phyloP scores from a whole-genome alignment of 768 basidiomycete genomes.

The Pluteus cervinus region DNA sequence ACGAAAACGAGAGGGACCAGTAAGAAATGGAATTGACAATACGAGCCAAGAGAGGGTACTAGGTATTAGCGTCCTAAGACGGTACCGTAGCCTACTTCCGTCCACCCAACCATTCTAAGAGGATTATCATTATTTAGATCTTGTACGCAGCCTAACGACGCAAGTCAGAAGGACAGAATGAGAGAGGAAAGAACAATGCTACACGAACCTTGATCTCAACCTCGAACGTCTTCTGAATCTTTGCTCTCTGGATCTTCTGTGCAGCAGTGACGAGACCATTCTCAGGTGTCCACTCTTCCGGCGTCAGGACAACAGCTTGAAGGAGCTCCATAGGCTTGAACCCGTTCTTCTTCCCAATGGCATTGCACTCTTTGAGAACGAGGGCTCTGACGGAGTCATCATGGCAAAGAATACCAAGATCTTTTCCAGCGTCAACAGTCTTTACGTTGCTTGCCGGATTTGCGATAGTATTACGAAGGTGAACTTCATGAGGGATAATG shows the following conservation, averaged over 20 bases:
- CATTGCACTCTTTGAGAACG: conserved; percentile 74
- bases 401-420: conserved; percentile 51
- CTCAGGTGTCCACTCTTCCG: conserved; percentile 92
- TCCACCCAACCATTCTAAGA: too few relatives aligned
- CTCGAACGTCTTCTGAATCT: conserved; percentile 28
- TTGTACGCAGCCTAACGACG: neutral
- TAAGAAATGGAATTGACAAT: too few relatives aligned
- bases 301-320: conserved; percentile 68
- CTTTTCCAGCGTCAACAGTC: conserved; percentile 30
- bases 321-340: conserved; percentile 78
- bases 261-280: conserved; percentile 71
- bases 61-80: too few relatives aligned
- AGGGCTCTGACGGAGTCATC: conserved; percentile 48
- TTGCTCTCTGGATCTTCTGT: conserved; percentile 31
- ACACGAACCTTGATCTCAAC: conserved; percentile 20
- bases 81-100: too few relatives aligned
- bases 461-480: conserved; percentile 59
- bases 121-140: too few relatives aligned
- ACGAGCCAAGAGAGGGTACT: too few relatives aligned
- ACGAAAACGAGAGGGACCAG: too few relatives aligned
- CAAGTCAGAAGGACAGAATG: neutral
- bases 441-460: too few relatives aligned
- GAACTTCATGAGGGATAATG: conserved; percentile 73
- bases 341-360: conserved; percentile 76
- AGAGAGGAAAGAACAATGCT: neutral